phyloP scores from a whole-genome alignment of 306 rosid genomes.

The Ormosia semicastrata region DNA sequence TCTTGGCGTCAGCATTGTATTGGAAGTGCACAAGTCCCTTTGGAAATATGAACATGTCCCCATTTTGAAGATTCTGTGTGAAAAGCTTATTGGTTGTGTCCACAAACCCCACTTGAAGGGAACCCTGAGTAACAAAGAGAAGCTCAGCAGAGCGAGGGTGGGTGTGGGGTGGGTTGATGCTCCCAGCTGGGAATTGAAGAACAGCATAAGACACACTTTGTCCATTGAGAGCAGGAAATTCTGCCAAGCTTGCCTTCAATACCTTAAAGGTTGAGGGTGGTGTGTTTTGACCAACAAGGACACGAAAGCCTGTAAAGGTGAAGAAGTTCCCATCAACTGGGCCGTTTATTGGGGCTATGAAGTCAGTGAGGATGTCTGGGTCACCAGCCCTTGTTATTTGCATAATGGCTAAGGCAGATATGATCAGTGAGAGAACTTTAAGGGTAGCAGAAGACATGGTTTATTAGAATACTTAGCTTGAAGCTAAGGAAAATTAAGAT shows the following conservation, averaged over 20 bases:
- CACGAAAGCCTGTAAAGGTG: constrained; percentile 44
- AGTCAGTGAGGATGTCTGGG: constrained; percentile 51
- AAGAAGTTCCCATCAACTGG: constrained; percentile 40
- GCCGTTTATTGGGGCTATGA: constrained; percentile 24
- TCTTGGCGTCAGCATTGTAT: constrained; percentile 22
- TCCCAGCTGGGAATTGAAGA: constrained; percentile 36
- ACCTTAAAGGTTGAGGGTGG: constrained; percentile 30
- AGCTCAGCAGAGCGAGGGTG: constrained; percentile 62
- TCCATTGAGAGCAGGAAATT: constrained; percentile 55
- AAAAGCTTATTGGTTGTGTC: constrained; percentile 55
- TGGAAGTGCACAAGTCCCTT: constrained; percentile 62
- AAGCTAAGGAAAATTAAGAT: not conserved
- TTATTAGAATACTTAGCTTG: not conserved
- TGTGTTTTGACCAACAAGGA: not conserved
- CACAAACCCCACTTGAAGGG: constrained; percentile 51
- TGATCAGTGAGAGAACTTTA: constrained; percentile 22
- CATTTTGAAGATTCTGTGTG: constrained; percentile 35
- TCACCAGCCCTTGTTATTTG: constrained; percentile 37
- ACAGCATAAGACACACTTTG: constrained; percentile 62
- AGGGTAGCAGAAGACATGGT: constrained; percentile 24
- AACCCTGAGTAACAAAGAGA: constrained; percentile 34
- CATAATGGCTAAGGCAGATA: constrained; percentile 21
- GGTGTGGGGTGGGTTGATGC: constrained; percentile 51
- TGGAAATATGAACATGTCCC: constrained; percentile 53
- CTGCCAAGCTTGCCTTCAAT: constrained; percentile 33